Conservation (phyloP, 78 protist species). For the Anaeramoeba flamelloides region DNA sequence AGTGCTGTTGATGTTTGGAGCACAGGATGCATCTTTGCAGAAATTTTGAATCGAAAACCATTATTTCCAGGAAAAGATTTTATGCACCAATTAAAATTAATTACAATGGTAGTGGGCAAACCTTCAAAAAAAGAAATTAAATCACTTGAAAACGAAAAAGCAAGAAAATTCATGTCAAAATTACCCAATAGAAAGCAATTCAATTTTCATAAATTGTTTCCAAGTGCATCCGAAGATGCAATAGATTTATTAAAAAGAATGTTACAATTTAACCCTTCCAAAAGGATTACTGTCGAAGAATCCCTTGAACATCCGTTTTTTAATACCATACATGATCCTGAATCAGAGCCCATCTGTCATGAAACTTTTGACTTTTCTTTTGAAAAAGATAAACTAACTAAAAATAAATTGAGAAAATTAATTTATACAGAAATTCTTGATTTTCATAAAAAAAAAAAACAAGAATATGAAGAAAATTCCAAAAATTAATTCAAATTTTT, state of each 20-base stretch:
- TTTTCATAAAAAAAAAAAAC: too few relatives aligned
- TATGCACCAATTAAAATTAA: constrained; percentile 52
- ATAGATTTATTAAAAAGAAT: constrained; percentile 58
- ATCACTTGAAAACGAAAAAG: constrained; percentile 6
- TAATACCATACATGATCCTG: constrained; percentile 7
- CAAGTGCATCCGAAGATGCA: constrained; percentile 46
- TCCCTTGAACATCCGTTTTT: constrained; percentile 26
- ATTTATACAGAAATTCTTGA: too few relatives aligned
- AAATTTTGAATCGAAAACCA: constrained; percentile 32
- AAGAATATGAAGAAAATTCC: too few relatives aligned
- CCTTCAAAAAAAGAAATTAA: constrained; percentile 55
- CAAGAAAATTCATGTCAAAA: background rate
- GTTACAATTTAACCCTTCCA: constrained; percentile 66
- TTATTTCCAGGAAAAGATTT: constrained; percentile 60
- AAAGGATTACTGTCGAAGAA: constrained; percentile 39
- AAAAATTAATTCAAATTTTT: too few relatives aligned
- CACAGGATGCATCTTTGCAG: constrained; percentile 62
- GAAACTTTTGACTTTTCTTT: too few relatives aligned
- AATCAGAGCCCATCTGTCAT: constrained; percentile 5
- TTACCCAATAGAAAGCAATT: constrained; percentile 2
- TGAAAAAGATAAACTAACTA: too few relatives aligned
- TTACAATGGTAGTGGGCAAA: constrained; percentile 50
- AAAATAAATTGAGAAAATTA: too few relatives aligned
- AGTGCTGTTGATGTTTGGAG: constrained; percentile 55
- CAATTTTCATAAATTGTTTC: constrained; percentile 10